phyloP scores from a whole-genome alignment of 1,139 yeast species.

The Blastobotrys elegans region DNA sequence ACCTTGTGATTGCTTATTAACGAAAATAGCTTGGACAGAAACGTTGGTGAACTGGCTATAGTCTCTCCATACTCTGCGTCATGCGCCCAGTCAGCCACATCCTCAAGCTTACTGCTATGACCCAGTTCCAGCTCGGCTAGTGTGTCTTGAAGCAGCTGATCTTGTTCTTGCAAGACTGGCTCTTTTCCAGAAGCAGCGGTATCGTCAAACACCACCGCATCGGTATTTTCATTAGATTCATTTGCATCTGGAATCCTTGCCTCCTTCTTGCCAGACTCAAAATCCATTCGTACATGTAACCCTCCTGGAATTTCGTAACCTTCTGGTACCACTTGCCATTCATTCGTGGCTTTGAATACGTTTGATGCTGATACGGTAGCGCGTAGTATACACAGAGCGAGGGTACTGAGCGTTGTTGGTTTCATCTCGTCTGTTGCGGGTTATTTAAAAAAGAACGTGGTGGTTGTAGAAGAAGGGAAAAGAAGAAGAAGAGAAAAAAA shows the following conservation, averaged over 20 bases:
- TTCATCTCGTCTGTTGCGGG: neutral
- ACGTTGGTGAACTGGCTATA: constrained; percentile 26
- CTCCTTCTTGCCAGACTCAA: constrained; percentile 62
- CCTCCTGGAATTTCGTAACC: constrained; percentile 73
- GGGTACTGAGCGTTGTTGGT: neutral
- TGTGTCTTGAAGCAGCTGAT: constrained; percentile 5
- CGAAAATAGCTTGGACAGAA: constrained; percentile 21
- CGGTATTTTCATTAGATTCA: constrained; percentile 15
- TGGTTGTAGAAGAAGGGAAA: too few relatives aligned
- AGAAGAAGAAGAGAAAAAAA: neutral
- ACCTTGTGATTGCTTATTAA: constrained; percentile 22
- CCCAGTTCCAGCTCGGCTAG: neutral
- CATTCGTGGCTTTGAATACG: constrained; percentile 51
- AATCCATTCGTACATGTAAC: constrained; percentile 63
- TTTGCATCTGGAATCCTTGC: constrained; percentile 43
- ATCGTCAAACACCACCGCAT: constrained; percentile 10
- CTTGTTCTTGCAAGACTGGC: constrained; percentile 12
- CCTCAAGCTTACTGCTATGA: constrained; percentile 34
- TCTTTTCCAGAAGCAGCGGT: neutral
- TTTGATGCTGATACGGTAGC: neutral
- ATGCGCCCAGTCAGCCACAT: constrained; percentile 56
- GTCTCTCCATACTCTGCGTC: constrained; percentile 59
- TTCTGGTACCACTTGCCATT: constrained; percentile 65
- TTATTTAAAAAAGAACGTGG: too few relatives aligned
- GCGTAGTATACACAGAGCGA: neutral